A percentile compares a stretch with the other conserved stretches of the same genome.
These are phyloP conservation scores for Aeminium ludgeri DNA, from an alignment of 495 filamentous ascomycete genomes.

Conservation along the genomic window DNA sequence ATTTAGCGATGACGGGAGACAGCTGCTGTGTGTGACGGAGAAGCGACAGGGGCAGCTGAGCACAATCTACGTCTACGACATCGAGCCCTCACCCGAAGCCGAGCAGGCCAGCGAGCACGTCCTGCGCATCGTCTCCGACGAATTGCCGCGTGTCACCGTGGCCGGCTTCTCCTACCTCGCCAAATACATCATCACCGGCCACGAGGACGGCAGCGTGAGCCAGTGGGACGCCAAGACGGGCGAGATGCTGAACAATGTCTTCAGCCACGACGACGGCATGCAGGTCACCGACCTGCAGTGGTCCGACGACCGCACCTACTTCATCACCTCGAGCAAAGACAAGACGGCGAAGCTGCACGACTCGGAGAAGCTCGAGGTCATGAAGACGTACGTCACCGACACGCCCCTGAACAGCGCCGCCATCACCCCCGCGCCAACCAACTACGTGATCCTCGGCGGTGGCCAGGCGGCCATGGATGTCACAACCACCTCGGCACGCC, in stretches of 20 bases:
- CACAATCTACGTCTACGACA: slow-evolving; percentile 79
- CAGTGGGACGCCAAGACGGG: slow-evolving; percentile 77
- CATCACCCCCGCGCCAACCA: slow-evolving; percentile 74
- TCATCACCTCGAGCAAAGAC: slow-evolving; percentile 95
- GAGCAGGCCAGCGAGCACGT: slow-evolving; percentile 66
- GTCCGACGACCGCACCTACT: slow-evolving; percentile 84
- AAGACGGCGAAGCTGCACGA: slow-evolving; percentile 87
- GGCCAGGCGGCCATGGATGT: slow-evolving; percentile 98
- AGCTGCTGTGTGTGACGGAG: slow-evolving; percentile 84
- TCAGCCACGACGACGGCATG: slow-evolving; percentile 12
- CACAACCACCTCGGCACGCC: slow-evolving; percentile 80
- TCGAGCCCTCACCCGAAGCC: slow-evolving; percentile 61
- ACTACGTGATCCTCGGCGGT: slow-evolving; percentile 92
- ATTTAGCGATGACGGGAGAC: slow-evolving; percentile 80
- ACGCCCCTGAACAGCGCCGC: slow-evolving; percentile 93
- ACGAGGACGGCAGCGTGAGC: slow-evolving; percentile 86
- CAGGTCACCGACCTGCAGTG: slow-evolving; percentile 80
- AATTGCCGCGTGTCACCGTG: slow-evolving; percentile 25
- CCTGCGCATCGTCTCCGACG: slow-evolving; percentile 73
- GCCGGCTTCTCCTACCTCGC: slow-evolving; percentile 80
- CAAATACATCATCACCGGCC: slow-evolving; percentile 91
- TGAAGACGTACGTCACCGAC: slow-evolving; percentile 83
- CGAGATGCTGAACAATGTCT: slow-evolving; percentile 10
- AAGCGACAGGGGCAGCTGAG: slow-evolving; percentile 92
- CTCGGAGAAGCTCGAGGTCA: slow-evolving; percentile 64